Evolutionary conservation across 306 rosid species (phyloP).

Genomic region (Adenanthera pavonina): DNA sequence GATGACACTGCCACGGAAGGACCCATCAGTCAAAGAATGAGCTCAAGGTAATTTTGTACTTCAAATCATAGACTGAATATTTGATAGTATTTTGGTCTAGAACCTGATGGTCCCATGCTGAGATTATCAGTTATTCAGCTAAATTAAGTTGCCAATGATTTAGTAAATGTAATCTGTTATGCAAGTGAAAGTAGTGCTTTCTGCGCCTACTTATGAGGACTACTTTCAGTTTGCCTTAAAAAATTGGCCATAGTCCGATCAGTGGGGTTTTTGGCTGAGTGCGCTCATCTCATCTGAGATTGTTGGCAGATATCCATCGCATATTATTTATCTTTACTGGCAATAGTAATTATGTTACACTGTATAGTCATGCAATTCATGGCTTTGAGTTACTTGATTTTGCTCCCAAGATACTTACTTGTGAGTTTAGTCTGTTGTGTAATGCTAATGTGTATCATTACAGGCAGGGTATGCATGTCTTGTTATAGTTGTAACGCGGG

Average conservation of each 20-base stretch:
- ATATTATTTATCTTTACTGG: background rate
- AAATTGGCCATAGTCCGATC: background rate
- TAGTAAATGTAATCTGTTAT: background rate
- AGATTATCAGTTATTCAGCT: background rate
- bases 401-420: background rate
- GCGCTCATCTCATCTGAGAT: background rate
- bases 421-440: too few species aligned
- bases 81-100: background rate
- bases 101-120: background rate
- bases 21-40: constrained; percentile 81
- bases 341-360: background rate
- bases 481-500: background rate
- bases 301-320: background rate
- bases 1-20: constrained; percentile 30
- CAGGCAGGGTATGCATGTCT: background rate
- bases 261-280: background rate
- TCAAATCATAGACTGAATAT: background rate
- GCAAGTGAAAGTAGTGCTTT: background rate
- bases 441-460: constrained; percentile 2
- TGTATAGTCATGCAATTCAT: constrained; percentile 1
- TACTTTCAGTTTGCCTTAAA: background rate
- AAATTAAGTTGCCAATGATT: background rate
- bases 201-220: background rate
- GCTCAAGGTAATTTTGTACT: constrained; percentile 60
- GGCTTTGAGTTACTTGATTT: constrained; percentile 8